Evolutionary conservation across 352 stramenopile species (phyloP), one percentile per base, ranked within the genome.

Genomic region (Phytophthora pini): DNA sequence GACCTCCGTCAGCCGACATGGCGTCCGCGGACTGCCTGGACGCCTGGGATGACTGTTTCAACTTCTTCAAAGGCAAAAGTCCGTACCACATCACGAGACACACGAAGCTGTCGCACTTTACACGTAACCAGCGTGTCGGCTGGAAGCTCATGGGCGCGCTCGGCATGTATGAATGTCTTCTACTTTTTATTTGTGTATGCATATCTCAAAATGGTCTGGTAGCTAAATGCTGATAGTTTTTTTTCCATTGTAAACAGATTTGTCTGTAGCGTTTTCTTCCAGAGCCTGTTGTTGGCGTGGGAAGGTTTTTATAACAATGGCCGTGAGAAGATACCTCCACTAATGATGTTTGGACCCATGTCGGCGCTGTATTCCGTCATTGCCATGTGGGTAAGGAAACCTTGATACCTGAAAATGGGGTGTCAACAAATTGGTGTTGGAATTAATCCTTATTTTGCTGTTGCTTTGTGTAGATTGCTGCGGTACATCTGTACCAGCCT

Each of bases 51-150:
- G 65, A 77, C 60, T 83, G 77, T 59, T 82, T 87, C 66, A 88
- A 83, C 63, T 89, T 89, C 68, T 86, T 89, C 56, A 72, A 87
- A 58, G 71, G 79, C 47, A 89, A 88, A 60, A 87, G 74, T 56
- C 76, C 74, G 60, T 81, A 87, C 53, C 80, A 89, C 58, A 73
- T 70, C 29, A 74, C 72, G 3, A 69, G 79, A 63, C 65, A 71
- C 40, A 87, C 77, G 17, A 65, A 55, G 43, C 63, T 84, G 17
- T 77, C 72, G 20, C 61, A 78, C 51, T 87, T 89, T 43, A 74
- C 65, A 6, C 72, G 74, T 31, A 81, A 79, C 27, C 74, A 88
- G 56, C 72, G 79, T 53, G 81, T 89, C 54, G 68, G 72, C 17
- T 89, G 80, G 80, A 89, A 89, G 54, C 77, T 88, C 41, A 61